Percentiles rank a stretch among this genome's conserved stretches.
Evolutionary conservation across 2,329 filamentous ascomycete species (phyloP).

Genomic region (Paecilomyces formosus): DNA sequence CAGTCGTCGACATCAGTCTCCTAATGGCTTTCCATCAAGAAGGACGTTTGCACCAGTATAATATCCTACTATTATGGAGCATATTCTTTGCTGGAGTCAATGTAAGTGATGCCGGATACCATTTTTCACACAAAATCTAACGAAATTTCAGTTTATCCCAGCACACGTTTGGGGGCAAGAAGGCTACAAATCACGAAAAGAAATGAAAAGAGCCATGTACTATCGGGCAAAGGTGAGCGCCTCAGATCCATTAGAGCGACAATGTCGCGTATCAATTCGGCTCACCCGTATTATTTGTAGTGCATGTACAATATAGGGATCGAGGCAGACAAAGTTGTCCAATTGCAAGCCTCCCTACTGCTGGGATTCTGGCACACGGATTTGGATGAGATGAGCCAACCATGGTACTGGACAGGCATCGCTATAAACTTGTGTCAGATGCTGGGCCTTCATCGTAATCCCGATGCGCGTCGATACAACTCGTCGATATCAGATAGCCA

Average conservation of each 20-base stretch:
- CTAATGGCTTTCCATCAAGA: constrained; percentile 21
- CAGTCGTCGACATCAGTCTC: constrained; percentile 24
- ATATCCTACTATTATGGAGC: constrained; percentile 32
- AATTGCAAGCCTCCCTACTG: constrained; percentile 37
- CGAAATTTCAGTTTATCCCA: constrained; percentile 16
- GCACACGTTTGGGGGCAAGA: constrained; percentile 15
- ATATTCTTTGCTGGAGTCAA: constrained; percentile 31
- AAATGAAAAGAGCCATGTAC: constrained; percentile 30
- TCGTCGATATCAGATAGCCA: constrained; percentile 14
- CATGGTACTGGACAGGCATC: constrained; percentile 42
- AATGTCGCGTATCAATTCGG: not conserved
- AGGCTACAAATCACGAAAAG: constrained; percentile 25
- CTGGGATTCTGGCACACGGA: constrained; percentile 38
- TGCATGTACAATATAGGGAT: constrained; percentile 19
- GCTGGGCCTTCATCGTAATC: constrained; percentile 34
- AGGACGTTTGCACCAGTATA: constrained; percentile 21
- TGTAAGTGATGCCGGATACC: constrained; percentile 10
- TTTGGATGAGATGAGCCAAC: constrained; percentile 33
- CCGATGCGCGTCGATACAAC: constrained; percentile 9
- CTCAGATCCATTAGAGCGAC: constrained; percentile 9
- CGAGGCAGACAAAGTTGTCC: constrained; percentile 30
- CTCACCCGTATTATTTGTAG: not conserved
- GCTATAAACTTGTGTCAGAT: constrained; percentile 38
- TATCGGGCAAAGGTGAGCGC: constrained; percentile 27
- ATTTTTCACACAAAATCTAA: not conserved